These are phyloP conservation scores for Dendrobium nobile DNA, from an alignment of 106 monocot genomes.

Conservation along the genomic window DNA sequence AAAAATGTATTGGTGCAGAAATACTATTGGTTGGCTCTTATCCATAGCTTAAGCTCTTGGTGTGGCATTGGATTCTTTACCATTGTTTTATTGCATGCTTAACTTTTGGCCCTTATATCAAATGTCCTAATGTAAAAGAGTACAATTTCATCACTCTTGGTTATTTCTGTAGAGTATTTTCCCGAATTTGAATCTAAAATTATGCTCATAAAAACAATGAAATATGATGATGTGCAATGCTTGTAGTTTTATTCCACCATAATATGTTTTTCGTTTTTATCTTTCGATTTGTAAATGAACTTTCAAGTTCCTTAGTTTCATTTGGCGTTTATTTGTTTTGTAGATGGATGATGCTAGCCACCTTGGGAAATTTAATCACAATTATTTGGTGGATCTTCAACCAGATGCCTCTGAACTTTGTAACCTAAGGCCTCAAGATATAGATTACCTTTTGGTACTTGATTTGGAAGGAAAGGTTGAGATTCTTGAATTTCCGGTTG, in stretches of 20 bases:
- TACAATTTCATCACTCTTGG: background rate
- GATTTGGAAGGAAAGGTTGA: slow-evolving; percentile 96
- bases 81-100: background rate
- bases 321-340: background rate
- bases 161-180: background rate
- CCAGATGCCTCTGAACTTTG: slow-evolving; percentile 15
- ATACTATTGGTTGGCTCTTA: background rate
- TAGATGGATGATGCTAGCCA: slow-evolving; percentile 77
- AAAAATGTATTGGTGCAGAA: background rate
- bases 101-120: background rate
- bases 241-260: background rate
- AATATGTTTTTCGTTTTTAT: background rate
- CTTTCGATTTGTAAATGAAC: background rate
- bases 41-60: background rate
- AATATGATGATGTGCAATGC: background rate
- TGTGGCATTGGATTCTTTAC: background rate
- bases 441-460: slow-evolving; percentile 79
- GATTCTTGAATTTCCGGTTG: slow-evolving; percentile 96
- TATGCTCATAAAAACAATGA: background rate
- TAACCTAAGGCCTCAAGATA: slow-evolving; percentile 32
- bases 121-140: background rate
- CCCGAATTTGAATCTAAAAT: background rate
- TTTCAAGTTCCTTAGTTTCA: background rate
- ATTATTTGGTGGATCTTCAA: slow-evolving; percentile 52
- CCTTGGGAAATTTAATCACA: slow-evolving; percentile 84